These are phyloP conservation scores for Suhomyces chickasaworum DNA, from an alignment of 1,139 yeast genomes.

Conservation along the genomic window DNA sequence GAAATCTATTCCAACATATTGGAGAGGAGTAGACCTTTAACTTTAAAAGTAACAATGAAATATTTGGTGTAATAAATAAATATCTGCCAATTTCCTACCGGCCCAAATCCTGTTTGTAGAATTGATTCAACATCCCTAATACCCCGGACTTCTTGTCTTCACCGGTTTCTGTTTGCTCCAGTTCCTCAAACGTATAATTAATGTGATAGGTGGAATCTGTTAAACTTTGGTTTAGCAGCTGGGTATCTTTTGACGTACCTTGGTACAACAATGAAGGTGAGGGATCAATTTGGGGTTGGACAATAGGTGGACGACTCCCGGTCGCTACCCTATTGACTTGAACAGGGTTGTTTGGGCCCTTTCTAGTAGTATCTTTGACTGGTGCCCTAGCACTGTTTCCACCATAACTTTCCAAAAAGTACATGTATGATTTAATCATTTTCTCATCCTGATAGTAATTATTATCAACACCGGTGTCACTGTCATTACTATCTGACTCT, in stretches of 20 bases:
- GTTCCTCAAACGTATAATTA: constrained; percentile 35
- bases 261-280: constrained; percentile 14
- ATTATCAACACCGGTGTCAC: constrained; percentile 34
- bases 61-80: background rate
- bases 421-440: constrained; percentile 87
- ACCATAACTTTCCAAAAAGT: constrained; percentile 83
- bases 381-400: constrained; percentile 12
- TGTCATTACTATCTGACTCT: constrained; percentile 37
- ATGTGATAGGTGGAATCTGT: constrained; percentile 33
- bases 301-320: background rate
- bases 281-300: constrained; percentile 12
- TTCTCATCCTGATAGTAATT: constrained; percentile 67
- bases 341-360: background rate
- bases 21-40: too few species aligned
- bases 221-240: constrained; percentile 20
- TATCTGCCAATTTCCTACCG: constrained; percentile 6
- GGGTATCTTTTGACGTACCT: constrained; percentile 5
- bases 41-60: too few species aligned
- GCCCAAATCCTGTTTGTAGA: constrained; percentile 60
- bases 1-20: too few species aligned
- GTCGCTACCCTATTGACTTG: background rate
- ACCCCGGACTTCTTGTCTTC: constrained; percentile 60
- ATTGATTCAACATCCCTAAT: constrained; percentile 79
- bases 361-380: background rate
- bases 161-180: constrained; percentile 31